Percentiles rank a stretch among this genome's conserved stretches.
phyloP scores from a whole-genome alignment of 1,284 basidiomycete genomes.

The Leccinum pachyderme region DNA sequence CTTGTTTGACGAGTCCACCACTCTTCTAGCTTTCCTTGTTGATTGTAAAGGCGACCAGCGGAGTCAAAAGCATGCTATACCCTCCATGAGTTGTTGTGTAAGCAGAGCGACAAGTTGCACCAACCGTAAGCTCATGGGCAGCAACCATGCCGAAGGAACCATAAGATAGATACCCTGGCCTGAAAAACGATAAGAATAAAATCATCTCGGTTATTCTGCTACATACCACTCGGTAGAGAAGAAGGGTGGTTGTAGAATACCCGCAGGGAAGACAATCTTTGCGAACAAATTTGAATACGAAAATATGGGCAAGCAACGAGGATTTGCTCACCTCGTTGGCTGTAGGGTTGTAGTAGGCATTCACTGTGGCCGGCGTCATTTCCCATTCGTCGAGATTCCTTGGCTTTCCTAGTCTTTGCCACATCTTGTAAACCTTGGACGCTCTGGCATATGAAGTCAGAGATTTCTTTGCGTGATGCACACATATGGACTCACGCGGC shows the following conservation, averaged over 20 bases:
- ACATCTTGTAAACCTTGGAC: constrained; percentile 61
- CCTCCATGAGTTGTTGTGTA: not conserved
- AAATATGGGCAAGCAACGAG: not conserved
- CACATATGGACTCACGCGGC: constrained; percentile 46
- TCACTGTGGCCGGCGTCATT: constrained; percentile 81
- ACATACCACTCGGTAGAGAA: constrained; percentile 79
- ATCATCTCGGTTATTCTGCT: constrained; percentile 1
- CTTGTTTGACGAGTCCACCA: constrained; percentile 88
- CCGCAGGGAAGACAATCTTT: constrained; percentile 96
- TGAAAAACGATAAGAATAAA: constrained; percentile 27
- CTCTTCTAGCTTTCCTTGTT: constrained; percentile 79
- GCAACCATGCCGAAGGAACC: constrained; percentile 91
- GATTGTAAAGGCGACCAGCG: constrained; percentile 80
- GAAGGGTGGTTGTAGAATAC: constrained; percentile 92
- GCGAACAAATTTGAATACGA: constrained; percentile 9
- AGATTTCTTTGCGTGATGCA: not conserved
- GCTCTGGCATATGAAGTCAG: constrained; percentile 38
- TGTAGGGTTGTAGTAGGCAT: constrained; percentile 80
- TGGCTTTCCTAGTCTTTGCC: constrained; percentile 73
- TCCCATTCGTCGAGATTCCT: constrained; percentile 83
- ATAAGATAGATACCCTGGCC: constrained; percentile 87
- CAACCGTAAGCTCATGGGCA: constrained; percentile 79
- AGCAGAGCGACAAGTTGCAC: not conserved
- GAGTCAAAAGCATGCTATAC: constrained; percentile 90
- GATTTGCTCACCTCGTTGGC: constrained; percentile 62